Evolutionary conservation across 2,329 filamentous ascomycete species (phyloP).

Genomic region (Colletotrichum sp.): DNA sequence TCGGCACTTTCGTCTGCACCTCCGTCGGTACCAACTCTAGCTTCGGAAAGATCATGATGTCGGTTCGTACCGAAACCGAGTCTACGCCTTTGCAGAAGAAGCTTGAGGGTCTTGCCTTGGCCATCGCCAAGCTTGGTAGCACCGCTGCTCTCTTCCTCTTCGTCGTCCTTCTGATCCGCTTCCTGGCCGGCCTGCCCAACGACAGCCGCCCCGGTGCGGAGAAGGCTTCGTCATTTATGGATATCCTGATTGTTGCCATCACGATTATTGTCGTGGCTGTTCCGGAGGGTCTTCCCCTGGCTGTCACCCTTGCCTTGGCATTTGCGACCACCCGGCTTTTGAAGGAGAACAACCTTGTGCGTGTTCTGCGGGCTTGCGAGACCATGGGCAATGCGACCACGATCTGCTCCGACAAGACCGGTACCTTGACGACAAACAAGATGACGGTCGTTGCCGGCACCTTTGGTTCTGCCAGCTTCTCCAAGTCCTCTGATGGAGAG

Average conservation of each 20-base stretch:
- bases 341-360: slow-evolving; percentile 73
- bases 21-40: slow-evolving; percentile 61
- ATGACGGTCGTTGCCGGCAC: slow-evolving; percentile 78
- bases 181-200: slow-evolving; percentile 65
- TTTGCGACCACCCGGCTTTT: slow-evolving; percentile 74
- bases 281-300: slow-evolving; percentile 69
- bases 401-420: slow-evolving; percentile 80
- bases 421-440: slow-evolving; percentile 70
- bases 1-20: slow-evolving; percentile 59
- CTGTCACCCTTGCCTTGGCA: slow-evolving; percentile 70
- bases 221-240: slow-evolving; percentile 64
- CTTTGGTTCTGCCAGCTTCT: slow-evolving; percentile 53
- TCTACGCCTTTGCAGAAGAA: slow-evolving; percentile 61
- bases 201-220: slow-evolving; percentile 53
- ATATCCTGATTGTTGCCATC: slow-evolving; percentile 69
- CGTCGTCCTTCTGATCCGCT: slow-evolving; percentile 79
- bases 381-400: slow-evolving; percentile 77
- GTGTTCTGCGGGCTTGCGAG: slow-evolving; percentile 71
- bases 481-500: slow-evolving; percentile 29
- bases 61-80: slow-evolving; percentile 55
- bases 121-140: slow-evolving; percentile 56
- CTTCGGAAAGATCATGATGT: slow-evolving; percentile 62
- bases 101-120: slow-evolving; percentile 48
- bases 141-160: slow-evolving; percentile 77
- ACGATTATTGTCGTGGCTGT: slow-evolving; percentile 73